Base-by-base conservation (phyloP, 78 protist species). In the Dictyostelium brefeldianum region DNA sequence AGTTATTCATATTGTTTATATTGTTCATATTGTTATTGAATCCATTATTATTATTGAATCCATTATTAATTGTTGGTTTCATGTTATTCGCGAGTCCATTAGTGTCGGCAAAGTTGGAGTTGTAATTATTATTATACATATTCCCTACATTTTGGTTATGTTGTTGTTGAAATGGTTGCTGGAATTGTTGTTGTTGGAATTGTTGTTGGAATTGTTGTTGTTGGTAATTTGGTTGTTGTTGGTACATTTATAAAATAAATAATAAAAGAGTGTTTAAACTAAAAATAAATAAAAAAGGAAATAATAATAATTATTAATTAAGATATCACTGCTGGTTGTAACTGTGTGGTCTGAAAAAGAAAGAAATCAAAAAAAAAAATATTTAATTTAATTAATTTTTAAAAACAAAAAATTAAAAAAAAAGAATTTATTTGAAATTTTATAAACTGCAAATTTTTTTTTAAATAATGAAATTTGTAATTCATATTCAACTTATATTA, bases 121-220 rank as follows among this genome's bases (percentile, higher is more conserved):
- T 36, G 43, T 36, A 3, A 2, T 36, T 36, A 2, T 36, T 36
- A 36, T 36, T 36, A 36, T 36, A 36, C 43, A 62, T 25, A 62
- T 62, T 62, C 17, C 70, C 70, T 9, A 29, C 70, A 29, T 81
- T 50, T 48, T 57, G 89, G n/a, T 27, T 20, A 5, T 67, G 65
- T 25, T 62, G 85, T 59, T 80, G 89, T 46, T 36, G 43, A 3
- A 2, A 36, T 3, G 43, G 2, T 36, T 36, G 43, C 2, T 36
- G 43, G 43, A 50, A 22, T 11, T 67, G 78, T 25, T 62, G 85
- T 59, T 80, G 89, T 46, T 36, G 43, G 2, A 50, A 22, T 25
- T 62, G 85, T 59, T 80, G 89, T 46, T 36, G 43, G 2, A 50
- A 22, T 11, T 67, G 78, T 25, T 62, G 85, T 59, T 80, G 89